These are phyloP conservation scores for Stachybotrys chlorohalonatus DNA, from an alignment of 2,329 filamentous ascomycete genomes.

Conservation along the genomic window DNA sequence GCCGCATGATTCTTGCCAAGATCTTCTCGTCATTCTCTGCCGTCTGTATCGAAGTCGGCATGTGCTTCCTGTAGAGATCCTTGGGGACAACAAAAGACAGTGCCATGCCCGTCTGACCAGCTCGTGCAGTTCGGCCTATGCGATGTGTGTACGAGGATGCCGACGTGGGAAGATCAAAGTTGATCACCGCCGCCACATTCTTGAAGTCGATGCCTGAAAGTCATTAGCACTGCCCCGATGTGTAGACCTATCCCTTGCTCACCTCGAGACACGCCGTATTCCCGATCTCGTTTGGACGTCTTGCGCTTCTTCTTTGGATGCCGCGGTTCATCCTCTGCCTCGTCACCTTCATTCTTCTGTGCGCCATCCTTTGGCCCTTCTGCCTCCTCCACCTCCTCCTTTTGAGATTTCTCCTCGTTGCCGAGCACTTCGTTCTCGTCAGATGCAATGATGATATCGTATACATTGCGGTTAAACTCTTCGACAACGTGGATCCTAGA, in stretches of 20 bases:
- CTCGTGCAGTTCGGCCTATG: slow-evolving; percentile 86
- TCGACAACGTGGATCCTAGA: slow-evolving; percentile 90
- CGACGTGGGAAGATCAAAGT: slow-evolving; percentile 86
- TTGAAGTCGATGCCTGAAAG: slow-evolving; percentile 71
- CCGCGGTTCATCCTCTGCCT: slow-evolving; percentile 14
- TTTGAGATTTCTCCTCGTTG: slow-evolving; percentile 41
- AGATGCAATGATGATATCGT: slow-evolving; percentile 95
- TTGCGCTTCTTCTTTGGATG: slow-evolving; percentile 26
- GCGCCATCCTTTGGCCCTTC: slow-evolving; percentile 2
- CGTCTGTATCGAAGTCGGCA: slow-evolving; percentile 68
- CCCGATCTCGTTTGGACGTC: slow-evolving; percentile 60
- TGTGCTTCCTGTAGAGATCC: slow-evolving; percentile 78
- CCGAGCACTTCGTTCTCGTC: slow-evolving; percentile 84
- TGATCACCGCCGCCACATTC: slow-evolving; percentile 88
- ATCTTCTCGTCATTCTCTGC: slow-evolving; percentile 79
- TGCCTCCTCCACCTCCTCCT: slow-evolving; percentile 26
- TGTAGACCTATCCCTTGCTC: slow-evolving; percentile 4
- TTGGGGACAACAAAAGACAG: slow-evolving; percentile 89
- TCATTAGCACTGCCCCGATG: slow-evolving; percentile 7
- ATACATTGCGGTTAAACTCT: slow-evolving; percentile 93
- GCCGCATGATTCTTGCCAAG: slow-evolving; percentile 67
- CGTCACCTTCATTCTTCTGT: slow-evolving; percentile 6
- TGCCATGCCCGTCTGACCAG: slow-evolving; percentile 86
- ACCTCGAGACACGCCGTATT: slow-evolving; percentile 91
- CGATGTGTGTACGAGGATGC: slow-evolving; percentile 95